Evolutionary conservation across 176 grass and related monocot genomes (phyloP).

Genomic region (Triticum dicoccoides): DNA sequence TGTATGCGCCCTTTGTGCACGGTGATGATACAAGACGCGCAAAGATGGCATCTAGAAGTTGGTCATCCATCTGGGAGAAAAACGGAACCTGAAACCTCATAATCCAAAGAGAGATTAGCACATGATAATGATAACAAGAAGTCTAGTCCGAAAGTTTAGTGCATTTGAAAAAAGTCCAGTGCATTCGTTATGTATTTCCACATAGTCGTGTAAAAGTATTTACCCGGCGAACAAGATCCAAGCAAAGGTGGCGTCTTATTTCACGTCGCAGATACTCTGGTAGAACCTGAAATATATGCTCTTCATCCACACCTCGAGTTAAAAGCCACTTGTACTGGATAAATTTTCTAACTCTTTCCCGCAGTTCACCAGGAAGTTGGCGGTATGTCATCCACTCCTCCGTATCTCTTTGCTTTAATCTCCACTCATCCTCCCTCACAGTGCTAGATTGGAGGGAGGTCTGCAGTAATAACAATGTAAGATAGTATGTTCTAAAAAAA

Average conservation of each 20-base stretch:
- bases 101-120: background rate
- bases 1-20: conserved; percentile 76
- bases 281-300: conserved; percentile 56
- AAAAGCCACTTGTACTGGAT: conserved; percentile 87
- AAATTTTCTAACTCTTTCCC: conserved; percentile 66
- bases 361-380: conserved; percentile 65
- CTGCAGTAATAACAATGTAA: conserved; percentile 32
- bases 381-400: conserved; percentile 94
- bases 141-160: background rate
- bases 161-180: too few relatives aligned
- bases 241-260: conserved; percentile 87
- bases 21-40: conserved; percentile 78
- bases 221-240: conserved; percentile 90
- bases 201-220: conserved; percentile 16
- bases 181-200: background rate
- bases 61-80: conserved; percentile 89
- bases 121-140: background rate
- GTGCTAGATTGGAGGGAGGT: conserved; percentile 93
- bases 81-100: conserved; percentile 65
- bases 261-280: conserved; percentile 80
- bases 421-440: conserved; percentile 87
- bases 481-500: background rate
- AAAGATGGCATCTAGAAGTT: conserved; percentile 86
- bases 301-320: conserved; percentile 83
- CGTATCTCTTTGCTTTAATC: conserved; percentile 83